Evolutionary conservation across 2,329 filamentous ascomycete genomes (phyloP).

Genomic region (Beauveria sp.): DNA sequence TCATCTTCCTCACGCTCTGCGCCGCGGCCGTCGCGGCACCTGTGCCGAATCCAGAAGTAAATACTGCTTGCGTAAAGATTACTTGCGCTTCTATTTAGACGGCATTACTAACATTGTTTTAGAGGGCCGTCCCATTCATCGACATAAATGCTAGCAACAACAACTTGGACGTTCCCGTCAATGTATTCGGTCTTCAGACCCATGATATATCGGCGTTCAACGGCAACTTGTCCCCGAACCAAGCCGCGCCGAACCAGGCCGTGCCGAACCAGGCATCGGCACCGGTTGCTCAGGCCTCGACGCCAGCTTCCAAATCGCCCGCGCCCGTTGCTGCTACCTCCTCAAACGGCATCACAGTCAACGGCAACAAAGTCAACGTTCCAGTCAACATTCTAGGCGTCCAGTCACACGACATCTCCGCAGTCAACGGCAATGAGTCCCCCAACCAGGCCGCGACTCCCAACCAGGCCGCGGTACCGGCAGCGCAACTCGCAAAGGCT

Average conservation of each 20-base stretch:
- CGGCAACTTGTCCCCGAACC: too few species aligned
- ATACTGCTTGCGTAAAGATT: background rate
- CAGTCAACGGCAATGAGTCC: background rate
- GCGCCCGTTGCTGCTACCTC: too few species aligned
- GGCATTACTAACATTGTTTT: background rate
- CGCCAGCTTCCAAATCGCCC: too few species aligned
- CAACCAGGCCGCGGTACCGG: background rate
- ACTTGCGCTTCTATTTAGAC: too few species aligned
- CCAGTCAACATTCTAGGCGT: background rate
- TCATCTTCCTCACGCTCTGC: background rate
- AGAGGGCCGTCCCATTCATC: background rate
- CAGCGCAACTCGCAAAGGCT: background rate
- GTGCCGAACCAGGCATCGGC: too few species aligned
- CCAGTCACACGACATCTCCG: background rate
- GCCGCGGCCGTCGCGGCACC: background rate
- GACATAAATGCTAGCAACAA: conserved; percentile 2
- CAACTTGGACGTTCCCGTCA: background rate
- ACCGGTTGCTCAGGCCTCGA: too few species aligned
- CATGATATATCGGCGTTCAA: background rate
- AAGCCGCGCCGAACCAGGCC: too few species aligned
- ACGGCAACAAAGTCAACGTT: background rate
- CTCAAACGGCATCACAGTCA: too few species aligned
- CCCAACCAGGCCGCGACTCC: background rate
- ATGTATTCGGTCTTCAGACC: background rate
- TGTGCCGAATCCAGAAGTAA: background rate